A percentile compares a stretch with the other conserved stretches of the same genome.
Conservation (phyloP, 2,329 filamentous ascomycete species). For the Ophiostoma sp. region DNA sequence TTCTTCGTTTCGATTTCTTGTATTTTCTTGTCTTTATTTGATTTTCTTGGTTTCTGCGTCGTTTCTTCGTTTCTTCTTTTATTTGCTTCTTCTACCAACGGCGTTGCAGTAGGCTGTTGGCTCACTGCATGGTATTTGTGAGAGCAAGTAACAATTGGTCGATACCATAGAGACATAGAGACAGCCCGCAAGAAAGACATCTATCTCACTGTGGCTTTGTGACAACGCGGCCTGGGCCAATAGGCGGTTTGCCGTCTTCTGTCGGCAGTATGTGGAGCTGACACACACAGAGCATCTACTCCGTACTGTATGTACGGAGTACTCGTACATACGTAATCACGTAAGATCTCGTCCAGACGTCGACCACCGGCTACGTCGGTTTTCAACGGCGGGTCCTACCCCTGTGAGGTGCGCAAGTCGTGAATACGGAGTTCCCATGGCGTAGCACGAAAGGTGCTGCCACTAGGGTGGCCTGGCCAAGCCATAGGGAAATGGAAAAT, state of each 20-base stretch:
- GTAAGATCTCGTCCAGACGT: no score
- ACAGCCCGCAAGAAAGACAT: no score
- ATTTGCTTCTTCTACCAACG: neutral
- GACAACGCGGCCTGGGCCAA: no score
- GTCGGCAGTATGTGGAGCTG: no score
- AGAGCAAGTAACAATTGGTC: no score
- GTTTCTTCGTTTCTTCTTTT: neutral
- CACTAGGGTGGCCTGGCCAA: constrained; percentile 8
- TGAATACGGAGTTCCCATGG: constrained; percentile 1
- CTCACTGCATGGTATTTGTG: neutral
- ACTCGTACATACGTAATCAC: no score
- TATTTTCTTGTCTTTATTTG: neutral
- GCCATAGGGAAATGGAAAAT: neutral
- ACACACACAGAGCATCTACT: no score
- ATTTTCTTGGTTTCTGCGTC: neutral
- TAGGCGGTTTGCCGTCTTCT: no score
- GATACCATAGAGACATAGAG: no score
- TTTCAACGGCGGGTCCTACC: neutral
- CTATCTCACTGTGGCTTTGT: no score
- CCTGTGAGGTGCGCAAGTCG: constrained; percentile 9
- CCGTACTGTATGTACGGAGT: neutral
- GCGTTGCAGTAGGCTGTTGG: constrained; percentile 6
- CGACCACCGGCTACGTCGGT: neutral
- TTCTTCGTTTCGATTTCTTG: neutral
- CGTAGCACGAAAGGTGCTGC: neutral